Percentiles rank a stretch among this genome's conserved stretches.
phyloP scores from a whole-genome alignment of 208 protist genomes.

The Leishmania braziliensis region DNA sequence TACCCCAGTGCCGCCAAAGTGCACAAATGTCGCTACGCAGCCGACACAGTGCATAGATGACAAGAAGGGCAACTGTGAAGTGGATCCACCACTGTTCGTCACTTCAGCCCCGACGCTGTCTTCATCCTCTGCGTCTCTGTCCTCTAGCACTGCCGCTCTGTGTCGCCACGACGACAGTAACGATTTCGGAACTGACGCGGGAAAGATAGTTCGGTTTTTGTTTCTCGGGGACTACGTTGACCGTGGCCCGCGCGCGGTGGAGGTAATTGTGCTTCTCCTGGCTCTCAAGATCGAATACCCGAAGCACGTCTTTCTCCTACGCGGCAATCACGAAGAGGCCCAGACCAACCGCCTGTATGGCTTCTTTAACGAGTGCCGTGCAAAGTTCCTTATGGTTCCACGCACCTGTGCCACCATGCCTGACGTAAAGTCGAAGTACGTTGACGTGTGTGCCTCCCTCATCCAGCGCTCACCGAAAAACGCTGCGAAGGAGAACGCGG shows the following conservation, averaged over 20 bases:
- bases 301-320: slow-evolving; percentile 83
- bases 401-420: not conserved
- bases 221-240: slow-evolving; percentile 99
- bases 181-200: slow-evolving; percentile 3
- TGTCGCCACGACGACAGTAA: slow-evolving; percentile 8
- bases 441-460: not conserved
- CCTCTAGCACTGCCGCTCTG: not conserved
- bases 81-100: not conserved
- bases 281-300: slow-evolving; percentile 88
- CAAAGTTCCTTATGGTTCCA: slow-evolving; percentile 46
- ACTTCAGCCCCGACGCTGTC: not conserved
- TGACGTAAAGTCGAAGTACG: not conserved
- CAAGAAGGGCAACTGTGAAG: not conserved
- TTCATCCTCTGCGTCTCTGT: not conserved
- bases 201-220: slow-evolving; percentile 79
- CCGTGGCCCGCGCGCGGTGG: slow-evolving; percentile 85
- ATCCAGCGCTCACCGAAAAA: slow-evolving; percentile 14
- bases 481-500: not conserved
- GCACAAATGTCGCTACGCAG: not conserved
- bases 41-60: not conserved
- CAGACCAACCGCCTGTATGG: slow-evolving; percentile 87
- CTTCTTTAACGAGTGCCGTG: slow-evolving; percentile 80
- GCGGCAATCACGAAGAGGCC: slow-evolving; percentile 92
- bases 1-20: slow-evolving; percentile 3
- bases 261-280: slow-evolving; percentile 82